These are phyloP conservation scores for Fraxinus ornus DNA, from an alignment of 305 asterid species.

Conservation along the genomic window DNA sequence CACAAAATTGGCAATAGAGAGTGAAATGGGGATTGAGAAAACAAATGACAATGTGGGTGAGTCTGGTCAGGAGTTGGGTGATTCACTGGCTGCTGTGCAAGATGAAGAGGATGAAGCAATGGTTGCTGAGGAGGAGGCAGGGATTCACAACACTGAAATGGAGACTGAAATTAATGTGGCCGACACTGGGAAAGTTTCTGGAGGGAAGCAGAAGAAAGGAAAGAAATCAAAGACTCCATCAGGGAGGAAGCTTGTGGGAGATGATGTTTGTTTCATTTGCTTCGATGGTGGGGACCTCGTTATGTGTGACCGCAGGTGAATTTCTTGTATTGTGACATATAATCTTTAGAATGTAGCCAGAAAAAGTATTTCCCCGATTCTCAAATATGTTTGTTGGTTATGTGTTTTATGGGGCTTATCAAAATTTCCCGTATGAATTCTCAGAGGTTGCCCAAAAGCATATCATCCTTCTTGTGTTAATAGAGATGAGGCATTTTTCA, in stretches of 20 bases:
- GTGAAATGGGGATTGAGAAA: constrained; percentile 43
- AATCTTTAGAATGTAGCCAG: constrained; percentile 6
- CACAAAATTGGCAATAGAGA: constrained; percentile 24
- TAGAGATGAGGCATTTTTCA: constrained; percentile 90
- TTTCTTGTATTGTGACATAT: constrained; percentile 21
- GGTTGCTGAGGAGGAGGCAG: constrained; percentile 62
- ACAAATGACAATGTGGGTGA: constrained; percentile 46
- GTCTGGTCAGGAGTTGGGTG: constrained; percentile 47
- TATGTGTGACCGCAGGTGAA: constrained; percentile 88
- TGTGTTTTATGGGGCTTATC: constrained; percentile 10
- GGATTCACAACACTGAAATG: constrained; percentile 62
- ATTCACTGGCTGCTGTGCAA: constrained; percentile 39
- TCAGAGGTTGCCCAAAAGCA: constrained; percentile 96
- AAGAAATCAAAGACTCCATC: constrained; percentile 47
- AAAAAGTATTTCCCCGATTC: constrained; percentile 2
- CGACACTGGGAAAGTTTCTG: constrained; percentile 57
- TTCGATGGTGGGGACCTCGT: constrained; percentile 98
- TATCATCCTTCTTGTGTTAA: constrained; percentile 95
- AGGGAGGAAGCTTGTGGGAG: constrained; percentile 58
- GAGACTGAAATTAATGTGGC: constrained; percentile 77
- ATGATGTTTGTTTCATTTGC: constrained; percentile 98
- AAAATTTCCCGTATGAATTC: constrained; percentile 26
- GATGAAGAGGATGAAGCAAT: constrained; percentile 63
- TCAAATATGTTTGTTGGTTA: background rate
- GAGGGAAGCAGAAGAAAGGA: constrained; percentile 75